Base-by-base conservation (phyloP, 1,284 basidiomycete species). In the Vanrija sp. region DNA sequence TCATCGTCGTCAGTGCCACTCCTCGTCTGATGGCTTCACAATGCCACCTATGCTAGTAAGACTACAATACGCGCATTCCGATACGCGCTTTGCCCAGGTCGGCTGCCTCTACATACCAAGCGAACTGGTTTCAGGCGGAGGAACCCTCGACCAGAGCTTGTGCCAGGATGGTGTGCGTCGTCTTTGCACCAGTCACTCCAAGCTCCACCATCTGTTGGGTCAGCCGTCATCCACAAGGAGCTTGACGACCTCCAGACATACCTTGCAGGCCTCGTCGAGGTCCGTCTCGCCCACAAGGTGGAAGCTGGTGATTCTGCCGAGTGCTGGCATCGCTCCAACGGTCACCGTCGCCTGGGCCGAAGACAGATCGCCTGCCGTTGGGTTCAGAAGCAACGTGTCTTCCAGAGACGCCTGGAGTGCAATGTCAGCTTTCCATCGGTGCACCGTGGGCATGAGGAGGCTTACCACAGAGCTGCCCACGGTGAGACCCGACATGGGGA, bases 271-370 rank as follows among this genome's bases (percentile, higher is more conserved):
- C 9, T 65, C 58, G 16, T 70, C 68, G 1, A 73, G 59, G 2
- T 62, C 65, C 27, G 61, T 54, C 52, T 79, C 78, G 12, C 93
- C 92, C 7, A 82, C 82, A 66, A 93, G 83, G 84, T 86, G 87
- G 20, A 94, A 59, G 66, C 82, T 88, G 3, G 92, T 94, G 12
- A 94, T 77, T 10, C 82, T 86, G n/a, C 83, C 85, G n/a, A 98
- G 78, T 0, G 94, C 93, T 46, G 95, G 94, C 79, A 98, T 85
- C 56, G 85, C 88, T 1, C 90, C 84, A 24, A 94, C 72, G 0
- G 88, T 82, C 15, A 96, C 59, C 18, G 81, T 83, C 0, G 86
- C 86, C 16, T 77, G 77, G 6, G 86, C 82, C 2, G 63, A 55
- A 42, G 82, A 78, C 43, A 84, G 52, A 41, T 64, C 57, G 2